These are phyloP conservation scores for Daldinia eschscholtzii DNA, from an alignment of 2,329 filamentous ascomycete genomes.

Conservation along the genomic window DNA sequence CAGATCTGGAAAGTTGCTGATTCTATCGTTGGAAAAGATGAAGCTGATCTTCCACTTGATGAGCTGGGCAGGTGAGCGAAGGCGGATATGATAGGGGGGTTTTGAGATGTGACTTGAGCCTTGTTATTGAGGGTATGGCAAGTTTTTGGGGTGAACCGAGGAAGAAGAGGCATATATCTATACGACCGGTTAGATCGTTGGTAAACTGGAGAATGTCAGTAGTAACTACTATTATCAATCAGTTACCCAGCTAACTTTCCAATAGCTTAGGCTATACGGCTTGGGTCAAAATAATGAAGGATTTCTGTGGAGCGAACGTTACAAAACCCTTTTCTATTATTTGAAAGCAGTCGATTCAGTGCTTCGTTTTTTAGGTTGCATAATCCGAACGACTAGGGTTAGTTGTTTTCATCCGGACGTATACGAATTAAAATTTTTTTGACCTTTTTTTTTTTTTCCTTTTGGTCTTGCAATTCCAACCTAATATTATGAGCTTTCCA, in stretches of 20 bases:
- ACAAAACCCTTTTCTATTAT: not conserved
- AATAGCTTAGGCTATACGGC: not conserved
- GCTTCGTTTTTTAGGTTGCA: not conserved
- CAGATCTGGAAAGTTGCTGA: constrained; percentile 94
- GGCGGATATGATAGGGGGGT: not conserved
- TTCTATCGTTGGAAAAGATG: constrained; percentile 82
- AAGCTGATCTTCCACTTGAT: constrained; percentile 79
- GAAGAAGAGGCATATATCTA: not conserved
- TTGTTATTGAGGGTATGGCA: not conserved
- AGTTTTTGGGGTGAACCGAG: not conserved
- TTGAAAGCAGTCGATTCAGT: not conserved
- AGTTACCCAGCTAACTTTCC: not conserved
- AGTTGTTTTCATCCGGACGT: not conserved
- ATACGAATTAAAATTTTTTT: not conserved
- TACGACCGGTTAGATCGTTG: not conserved
- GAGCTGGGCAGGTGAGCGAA: constrained; percentile 74
- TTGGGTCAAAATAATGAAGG: not conserved
- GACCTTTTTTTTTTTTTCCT: too few species aligned
- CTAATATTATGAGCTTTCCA: too few species aligned
- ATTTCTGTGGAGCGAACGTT: not conserved
- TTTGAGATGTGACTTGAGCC: not conserved
- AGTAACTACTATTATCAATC: constrained; percentile 3
- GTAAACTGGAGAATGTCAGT: not conserved
- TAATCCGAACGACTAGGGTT: not conserved
- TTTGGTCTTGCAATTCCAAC: too few species aligned